Percentiles rank a stretch among this genome's conserved stretches.
These are phyloP conservation scores for Teratosphaeria pseudoeucalypti DNA, from an alignment of 2,329 filamentous ascomycete species.

Conservation along the genomic window DNA sequence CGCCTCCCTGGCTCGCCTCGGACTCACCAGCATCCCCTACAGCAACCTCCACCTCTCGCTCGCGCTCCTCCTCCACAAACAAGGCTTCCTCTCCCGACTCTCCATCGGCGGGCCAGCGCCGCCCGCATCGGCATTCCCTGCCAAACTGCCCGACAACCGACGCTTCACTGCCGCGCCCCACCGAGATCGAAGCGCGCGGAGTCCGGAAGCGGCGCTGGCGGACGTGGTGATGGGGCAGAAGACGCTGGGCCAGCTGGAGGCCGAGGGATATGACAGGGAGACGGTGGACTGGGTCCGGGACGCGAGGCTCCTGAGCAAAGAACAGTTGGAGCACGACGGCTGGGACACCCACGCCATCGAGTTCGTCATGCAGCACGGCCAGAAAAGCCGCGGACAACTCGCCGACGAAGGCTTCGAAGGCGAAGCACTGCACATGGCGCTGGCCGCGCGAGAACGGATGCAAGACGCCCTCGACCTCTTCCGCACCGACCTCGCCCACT, in stretches of 20 bases:
- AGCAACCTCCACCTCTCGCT: conserved; percentile 71
- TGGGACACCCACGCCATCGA: conserved; percentile 13
- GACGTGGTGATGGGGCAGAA: conserved; percentile 13
- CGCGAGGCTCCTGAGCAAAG: conserved; percentile 10
- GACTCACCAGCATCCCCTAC: conserved; percentile 71
- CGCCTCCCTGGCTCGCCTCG: conserved; percentile 70
- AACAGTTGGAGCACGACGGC: conserved; percentile 17
- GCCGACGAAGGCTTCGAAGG: conserved; percentile 8
- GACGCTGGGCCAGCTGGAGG: conserved; percentile 8
- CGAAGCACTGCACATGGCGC: conserved; percentile 7
- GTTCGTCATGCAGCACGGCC: conserved; percentile 11
- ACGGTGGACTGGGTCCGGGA: conserved; percentile 16
- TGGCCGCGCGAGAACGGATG: not conserved
- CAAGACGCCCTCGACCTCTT: conserved; percentile 3
- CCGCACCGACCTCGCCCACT: not conserved
- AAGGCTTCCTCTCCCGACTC: conserved; percentile 72
- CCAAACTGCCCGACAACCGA: conserved; percentile 19
- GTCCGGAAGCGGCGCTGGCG: conserved; percentile 19
- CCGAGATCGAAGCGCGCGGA: conserved; percentile 11
- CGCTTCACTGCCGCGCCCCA: conserved; percentile 19
- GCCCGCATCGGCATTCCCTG: conserved; percentile 29
- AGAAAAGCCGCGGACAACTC: conserved; percentile 9
- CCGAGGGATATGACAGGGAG: conserved; percentile 14
- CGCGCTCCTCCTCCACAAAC: conserved; percentile 65
- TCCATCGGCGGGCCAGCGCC: conserved; percentile 59